A percentile compares a stretch with the other conserved stretches of the same genome.
phyloP scores from a whole-genome alignment of 805 yeast genomes.

The Cyberlindnera mycetangii region DNA sequence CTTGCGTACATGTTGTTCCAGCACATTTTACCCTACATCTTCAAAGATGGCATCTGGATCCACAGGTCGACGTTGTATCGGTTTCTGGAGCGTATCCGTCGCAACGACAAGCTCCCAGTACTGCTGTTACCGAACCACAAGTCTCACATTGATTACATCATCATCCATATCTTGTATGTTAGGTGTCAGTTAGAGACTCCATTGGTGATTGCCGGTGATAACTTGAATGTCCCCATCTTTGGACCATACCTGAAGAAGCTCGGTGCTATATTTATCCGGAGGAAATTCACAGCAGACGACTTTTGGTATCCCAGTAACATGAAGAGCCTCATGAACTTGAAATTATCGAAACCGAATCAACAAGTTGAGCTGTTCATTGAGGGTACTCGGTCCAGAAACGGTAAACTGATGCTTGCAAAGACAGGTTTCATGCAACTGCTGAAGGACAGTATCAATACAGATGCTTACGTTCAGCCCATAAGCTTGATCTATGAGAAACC shows the following conservation, averaged over 20 bases:
- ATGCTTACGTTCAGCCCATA: conserved; percentile 18
- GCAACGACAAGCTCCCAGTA: conserved; percentile 2
- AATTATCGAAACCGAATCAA: conserved; percentile 7
- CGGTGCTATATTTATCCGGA: conserved; percentile 24
- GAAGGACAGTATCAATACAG: conserved; percentile 12
- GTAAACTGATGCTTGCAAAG: conserved; percentile 24
- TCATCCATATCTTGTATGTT: conserved; percentile 20
- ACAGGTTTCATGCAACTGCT: conserved; percentile 22
- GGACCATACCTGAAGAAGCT: conserved; percentile 18
- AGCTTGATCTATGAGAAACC: conserved; percentile 25
- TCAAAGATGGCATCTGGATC: conserved; percentile 26
- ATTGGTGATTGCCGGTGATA: conserved; percentile 26
- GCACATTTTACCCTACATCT: conserved; percentile 18
- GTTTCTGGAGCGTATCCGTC: conserved; percentile 10
- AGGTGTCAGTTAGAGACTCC: conserved; percentile 21
- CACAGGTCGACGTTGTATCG: conserved; percentile 13
- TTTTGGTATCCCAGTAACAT: conserved; percentile 19
- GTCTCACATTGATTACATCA: conserved; percentile 26
- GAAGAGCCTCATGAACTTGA: conserved; percentile 12
- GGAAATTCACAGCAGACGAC: conserved; percentile 19
- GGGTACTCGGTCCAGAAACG: conserved; percentile 27
- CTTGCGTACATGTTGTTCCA: conserved; percentile 19
- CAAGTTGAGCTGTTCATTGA: conserved; percentile 24
- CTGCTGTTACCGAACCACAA: conserved; percentile 23
- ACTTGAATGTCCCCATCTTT: conserved; percentile 25